Base-by-base conservation (phyloP, 73 alveolate species). In the Symbiodinium pilosum region DNA sequence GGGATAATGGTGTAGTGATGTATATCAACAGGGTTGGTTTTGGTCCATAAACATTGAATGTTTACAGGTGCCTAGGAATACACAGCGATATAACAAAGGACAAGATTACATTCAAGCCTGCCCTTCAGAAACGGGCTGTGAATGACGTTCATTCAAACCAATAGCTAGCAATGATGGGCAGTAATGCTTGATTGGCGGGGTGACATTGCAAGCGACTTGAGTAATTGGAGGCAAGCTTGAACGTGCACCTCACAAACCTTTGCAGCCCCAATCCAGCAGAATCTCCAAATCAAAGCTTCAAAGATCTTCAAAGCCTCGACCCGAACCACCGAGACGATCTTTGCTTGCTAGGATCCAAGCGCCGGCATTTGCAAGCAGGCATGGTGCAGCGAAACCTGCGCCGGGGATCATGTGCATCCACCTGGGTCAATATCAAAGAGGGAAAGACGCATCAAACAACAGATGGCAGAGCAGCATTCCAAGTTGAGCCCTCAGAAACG, bases 341-440 rank as follows among this genome's bases (percentile, higher is more conserved):
- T n/a, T n/a, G n/a, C n/a, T n/a, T n/a, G n/a, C n/a, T n/a, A n/a
- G n/a, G 59, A 6, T 47, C 59, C 59, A 47, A 38, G 41, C 30
- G 41, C 81, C 81, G 38, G 39, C 59, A 47, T 18, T 64, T 24
- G 73, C 95, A 88, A 41, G 51, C 51, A 64, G 47, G 24, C 32
- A 12, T 81, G 69, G 56, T 83, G 47, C 95, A 88, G 32, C 64
- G 69, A 47, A 88, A 88, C 71, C 87, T 43, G 26, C 38, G 87
- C 21, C 86, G 87, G 39, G 51, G 14, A n/a, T 87, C 81, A 38
- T 64, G 81, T 2, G 81, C 81, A 12, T 64, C 81, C 18, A 64
- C 81, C 81, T 64, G 32, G 2, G 59, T 14, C 59, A 47, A 47
- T 9, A 47, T 9, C 6, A 47, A 47, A 47, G 14, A 47, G 59